Conservation (phyloP, 345 rosid genomes). For the Heritiera fomes region DNA sequence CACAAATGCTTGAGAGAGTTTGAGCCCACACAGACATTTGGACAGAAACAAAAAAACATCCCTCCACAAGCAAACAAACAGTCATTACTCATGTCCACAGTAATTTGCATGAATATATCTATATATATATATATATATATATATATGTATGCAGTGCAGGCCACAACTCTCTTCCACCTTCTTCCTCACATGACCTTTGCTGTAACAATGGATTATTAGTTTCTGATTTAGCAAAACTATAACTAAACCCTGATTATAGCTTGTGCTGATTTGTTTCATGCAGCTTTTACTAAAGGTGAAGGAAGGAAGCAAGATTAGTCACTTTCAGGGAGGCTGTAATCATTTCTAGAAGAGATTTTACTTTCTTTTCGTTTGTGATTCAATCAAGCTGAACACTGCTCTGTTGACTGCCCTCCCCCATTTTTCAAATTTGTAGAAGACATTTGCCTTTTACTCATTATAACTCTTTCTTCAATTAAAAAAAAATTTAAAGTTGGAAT, state of each 20-base stretch:
- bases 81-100: slow-evolving; percentile 50
- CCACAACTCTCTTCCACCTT: slow-evolving; percentile 31
- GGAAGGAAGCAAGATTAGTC: slow-evolving; percentile 38
- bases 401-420: background rate
- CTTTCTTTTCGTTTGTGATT: background rate
- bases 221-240: slow-evolving; percentile 9
- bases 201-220: background rate
- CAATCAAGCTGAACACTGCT: slow-evolving; percentile 22
- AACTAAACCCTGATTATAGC: slow-evolving; percentile 16
- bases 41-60: slow-evolving; percentile 59
- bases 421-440: background rate
- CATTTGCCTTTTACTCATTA: background rate
- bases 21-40: slow-evolving; percentile 49
- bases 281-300: slow-evolving; percentile 29
- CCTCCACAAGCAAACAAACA: slow-evolving; percentile 45
- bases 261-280: background rate
- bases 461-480: background rate
- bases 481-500: background rate
- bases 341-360: slow-evolving; percentile 25
- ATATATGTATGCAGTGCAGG: slow-evolving; percentile 27
- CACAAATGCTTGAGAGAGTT: slow-evolving; percentile 30
- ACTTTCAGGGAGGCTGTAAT: slow-evolving; percentile 30
- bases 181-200: slow-evolving; percentile 27
- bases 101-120: slow-evolving; percentile 41
- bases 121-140: background rate